Base-by-base conservation (phyloP, 352 stramenopile species). In the Aphanomyces cochlioides region DNA sequence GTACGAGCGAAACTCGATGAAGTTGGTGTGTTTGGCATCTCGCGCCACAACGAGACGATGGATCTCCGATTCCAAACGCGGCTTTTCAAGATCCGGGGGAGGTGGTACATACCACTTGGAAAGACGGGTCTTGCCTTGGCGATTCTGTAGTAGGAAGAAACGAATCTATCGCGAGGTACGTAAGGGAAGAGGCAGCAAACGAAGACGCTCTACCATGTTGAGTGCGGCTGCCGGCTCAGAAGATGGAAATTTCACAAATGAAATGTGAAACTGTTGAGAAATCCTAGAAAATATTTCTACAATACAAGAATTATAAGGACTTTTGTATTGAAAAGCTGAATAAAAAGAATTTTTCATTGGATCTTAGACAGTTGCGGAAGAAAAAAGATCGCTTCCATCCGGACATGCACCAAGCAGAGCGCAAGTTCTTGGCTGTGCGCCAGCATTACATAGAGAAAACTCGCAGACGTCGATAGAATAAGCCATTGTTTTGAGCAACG, bases 91-190 rank as follows among this genome's bases (percentile, higher is more conserved):
- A 69, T 96, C 88, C 56, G 93, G 82, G 28, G 89, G 79, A 63
- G 87, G 85, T 19, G 87, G 85, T 66, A 92, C 84, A 77, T 98
- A 99, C 94, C 96, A 99, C 88, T 99, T 99, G 66, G 96, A 98
- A 41, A 99, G 78, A 10, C 97, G 85, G n/a, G 97, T 99, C 80
- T 99, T 99, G 40, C 97, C 97, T 83, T 99, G 96, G 12, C 94
- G 88, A 81, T 99, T 99, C 87, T 99, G 96, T 56, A 99, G 83
- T 67, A 99, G 78, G 71, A 99, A 98, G 82, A 99, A 99, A 71
- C 91, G 88, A 72, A 98, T 98, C 94, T 93, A 69, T 0, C 15
- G 41, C 53, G n/a, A 61, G 19, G n/a, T 43, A 40, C 5, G 43
- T 10, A 12, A 61, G 7, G 5, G 15, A 19, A 41, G 17, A 7